These are phyloP conservation scores for Podila clonocystis DNA, from an alignment of 192 early-diverging fungal species.

Conservation along the genomic window DNA sequence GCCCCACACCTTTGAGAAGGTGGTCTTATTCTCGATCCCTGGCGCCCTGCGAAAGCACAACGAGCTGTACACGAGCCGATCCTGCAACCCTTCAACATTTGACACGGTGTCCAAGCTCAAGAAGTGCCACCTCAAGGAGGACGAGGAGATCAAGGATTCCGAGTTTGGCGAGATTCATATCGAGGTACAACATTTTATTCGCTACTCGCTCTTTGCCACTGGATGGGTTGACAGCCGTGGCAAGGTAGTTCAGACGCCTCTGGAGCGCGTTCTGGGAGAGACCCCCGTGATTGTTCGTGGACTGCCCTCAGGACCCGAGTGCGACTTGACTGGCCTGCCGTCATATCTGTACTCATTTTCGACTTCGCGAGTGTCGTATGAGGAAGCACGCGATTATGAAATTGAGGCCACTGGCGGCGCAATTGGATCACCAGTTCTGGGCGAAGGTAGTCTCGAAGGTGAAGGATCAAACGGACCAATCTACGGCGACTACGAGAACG, in stretches of 20 bases:
- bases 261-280: conserved; percentile 30
- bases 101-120: conserved; percentile 16
- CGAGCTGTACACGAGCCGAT: conserved; percentile 21
- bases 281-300: conserved; percentile 33
- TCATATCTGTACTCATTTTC: conserved; percentile 46
- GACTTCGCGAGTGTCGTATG: conserved; percentile 41
- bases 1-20: conserved; percentile 49
- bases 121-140: conserved; percentile 26
- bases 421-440: too few relatives aligned
- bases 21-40: conserved; percentile 43
- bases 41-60: conserved; percentile 24
- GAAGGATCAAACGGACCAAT: conserved; percentile 17
- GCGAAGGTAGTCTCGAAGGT: conserved; percentile 2
- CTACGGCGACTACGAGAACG: conserved; percentile 47
- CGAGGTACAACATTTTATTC: conserved; percentile 49
- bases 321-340: conserved; percentile 39
- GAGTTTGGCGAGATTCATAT: conserved; percentile 46
- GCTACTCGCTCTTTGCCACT: conserved; percentile 37
- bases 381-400: conserved; percentile 45
- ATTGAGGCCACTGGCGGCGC: conserved; percentile 26
- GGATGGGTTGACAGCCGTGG: conserved; percentile 38
- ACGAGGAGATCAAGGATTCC: conserved; percentile 27
- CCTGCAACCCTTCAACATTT: conserved; percentile 28
- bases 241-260: conserved; percentile 10
- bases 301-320: conserved; percentile 32